phyloP scores from a whole-genome alignment of 2,329 filamentous ascomycete genomes.

The Diaporthe australafricana region DNA sequence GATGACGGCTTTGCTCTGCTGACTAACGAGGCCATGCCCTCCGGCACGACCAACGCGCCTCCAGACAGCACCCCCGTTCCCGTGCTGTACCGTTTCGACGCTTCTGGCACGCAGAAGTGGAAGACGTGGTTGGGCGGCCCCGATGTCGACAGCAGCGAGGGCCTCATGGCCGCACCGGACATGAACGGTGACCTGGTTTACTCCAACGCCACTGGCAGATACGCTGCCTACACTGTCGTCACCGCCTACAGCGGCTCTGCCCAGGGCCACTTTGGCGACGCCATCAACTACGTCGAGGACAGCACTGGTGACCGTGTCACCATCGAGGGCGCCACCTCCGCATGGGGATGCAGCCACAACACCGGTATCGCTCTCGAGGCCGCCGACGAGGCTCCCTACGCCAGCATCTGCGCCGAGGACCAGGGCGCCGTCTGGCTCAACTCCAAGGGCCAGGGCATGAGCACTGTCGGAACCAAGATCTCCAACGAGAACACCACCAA shows the following conservation, averaged over 20 bases:
- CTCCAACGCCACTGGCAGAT: constrained; percentile 65
- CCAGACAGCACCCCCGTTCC: constrained; percentile 62
- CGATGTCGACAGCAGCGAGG: constrained; percentile 57
- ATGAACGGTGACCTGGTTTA: constrained; percentile 73
- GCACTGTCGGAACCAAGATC: constrained; percentile 64
- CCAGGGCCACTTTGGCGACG: constrained; percentile 68
- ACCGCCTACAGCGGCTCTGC: constrained; percentile 67
- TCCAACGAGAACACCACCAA: constrained; percentile 73
- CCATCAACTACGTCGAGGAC: constrained; percentile 58
- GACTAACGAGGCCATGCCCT: constrained; percentile 66
- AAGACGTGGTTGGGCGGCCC: constrained; percentile 71
- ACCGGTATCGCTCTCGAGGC: constrained; percentile 73
- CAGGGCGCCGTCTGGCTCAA: constrained; percentile 75
- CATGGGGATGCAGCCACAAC: constrained; percentile 74
- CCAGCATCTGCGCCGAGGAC: constrained; percentile 70
- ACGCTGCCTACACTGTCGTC: constrained; percentile 72
- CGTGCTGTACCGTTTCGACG: constrained; percentile 67
- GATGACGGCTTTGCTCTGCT: constrained; percentile 73
- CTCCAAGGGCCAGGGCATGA: constrained; percentile 68
- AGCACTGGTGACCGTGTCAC: constrained; percentile 59
- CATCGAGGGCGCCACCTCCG: constrained; percentile 64
- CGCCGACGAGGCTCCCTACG: constrained; percentile 68
- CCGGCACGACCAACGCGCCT: constrained; percentile 61
- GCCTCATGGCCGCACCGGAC: constrained; percentile 62
- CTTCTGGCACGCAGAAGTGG: constrained; percentile 65